A percentile compares a stretch with the other conserved stretches of the same genome.
Conservation (phyloP, 148 eudicot genomes). For the Arctostaphylos glauca region DNA sequence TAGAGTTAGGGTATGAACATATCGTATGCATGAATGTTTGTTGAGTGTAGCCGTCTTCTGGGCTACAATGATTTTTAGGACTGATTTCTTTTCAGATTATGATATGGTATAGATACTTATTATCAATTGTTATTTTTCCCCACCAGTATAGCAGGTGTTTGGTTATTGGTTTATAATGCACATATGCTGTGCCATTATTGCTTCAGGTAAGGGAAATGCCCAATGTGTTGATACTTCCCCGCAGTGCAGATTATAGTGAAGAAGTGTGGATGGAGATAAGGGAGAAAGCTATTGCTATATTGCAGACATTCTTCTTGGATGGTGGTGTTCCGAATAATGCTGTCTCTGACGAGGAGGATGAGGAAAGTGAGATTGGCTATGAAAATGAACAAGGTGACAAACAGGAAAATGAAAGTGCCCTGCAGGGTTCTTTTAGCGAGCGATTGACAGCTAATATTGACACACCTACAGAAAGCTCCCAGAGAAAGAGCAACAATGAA, state of each 20-base stretch:
- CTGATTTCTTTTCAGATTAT: background rate
- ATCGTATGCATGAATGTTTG: background rate
- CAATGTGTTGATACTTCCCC: conserved; percentile 96
- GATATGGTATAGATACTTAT: background rate
- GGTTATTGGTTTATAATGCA: background rate
- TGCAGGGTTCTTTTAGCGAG: conserved; percentile 51
- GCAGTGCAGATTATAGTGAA: conserved; percentile 98
- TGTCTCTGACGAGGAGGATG: conserved; percentile 84
- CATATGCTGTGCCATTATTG: conserved; percentile 13
- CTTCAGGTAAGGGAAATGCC: conserved; percentile 96
- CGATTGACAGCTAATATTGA: conserved; percentile 41
- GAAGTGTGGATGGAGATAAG: conserved; percentile 99
- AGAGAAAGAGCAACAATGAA: conserved; percentile 38
- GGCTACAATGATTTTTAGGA: background rate
- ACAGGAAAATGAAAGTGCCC: conserved; percentile 42
- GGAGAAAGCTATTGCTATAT: conserved; percentile 83
- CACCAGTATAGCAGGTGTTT: background rate
- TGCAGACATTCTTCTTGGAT: conserved; percentile 77
- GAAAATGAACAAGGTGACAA: conserved; percentile 48
- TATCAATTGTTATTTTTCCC: background rate
- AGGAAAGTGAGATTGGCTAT: conserved; percentile 61
- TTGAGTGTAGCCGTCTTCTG: background rate
- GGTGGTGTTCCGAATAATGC: conserved; percentile 67
- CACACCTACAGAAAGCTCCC: conserved; percentile 53
- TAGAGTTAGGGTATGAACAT: conserved; percentile 28